Evolutionary conservation across 2,329 filamentous ascomycete genomes (phyloP).

Genomic region (Aspergillus sp.): DNA sequence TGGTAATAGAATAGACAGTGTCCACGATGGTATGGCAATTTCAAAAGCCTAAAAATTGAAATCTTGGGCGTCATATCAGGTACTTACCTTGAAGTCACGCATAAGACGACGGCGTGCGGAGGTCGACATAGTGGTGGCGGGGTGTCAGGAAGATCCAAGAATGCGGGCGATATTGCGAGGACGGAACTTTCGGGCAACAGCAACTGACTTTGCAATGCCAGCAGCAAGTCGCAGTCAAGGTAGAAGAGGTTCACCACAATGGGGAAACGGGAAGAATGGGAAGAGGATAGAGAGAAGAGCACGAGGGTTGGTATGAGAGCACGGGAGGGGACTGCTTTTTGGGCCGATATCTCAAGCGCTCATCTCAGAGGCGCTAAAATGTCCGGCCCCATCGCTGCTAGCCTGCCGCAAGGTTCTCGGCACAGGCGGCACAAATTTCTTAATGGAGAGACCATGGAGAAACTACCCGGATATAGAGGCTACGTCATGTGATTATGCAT

Average conservation of each 20-base stretch:
- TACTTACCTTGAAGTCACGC: constrained; percentile 94
- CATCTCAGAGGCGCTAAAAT: background rate
- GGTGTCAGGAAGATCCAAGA: constrained; percentile 22
- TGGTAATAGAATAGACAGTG: background rate
- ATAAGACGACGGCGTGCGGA: constrained; percentile 93
- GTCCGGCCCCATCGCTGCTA: background rate
- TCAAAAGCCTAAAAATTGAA: background rate
- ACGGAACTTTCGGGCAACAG: background rate
- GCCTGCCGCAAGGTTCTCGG: background rate
- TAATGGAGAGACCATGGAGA: constrained; percentile 1
- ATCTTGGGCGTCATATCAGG: background rate
- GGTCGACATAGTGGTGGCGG: constrained; percentile 71
- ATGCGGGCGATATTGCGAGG: constrained; percentile 9
- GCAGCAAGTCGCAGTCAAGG: background rate
- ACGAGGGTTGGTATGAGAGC: background rate
- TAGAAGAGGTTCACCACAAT: background rate
- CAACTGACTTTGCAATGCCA: background rate
- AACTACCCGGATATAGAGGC: background rate
- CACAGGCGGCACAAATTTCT: background rate
- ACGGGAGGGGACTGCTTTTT: constrained; percentile 7
- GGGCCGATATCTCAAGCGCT: constrained; percentile 10
- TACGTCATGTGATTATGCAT: background rate
- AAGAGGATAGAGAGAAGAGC: background rate
- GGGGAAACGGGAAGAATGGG: background rate
- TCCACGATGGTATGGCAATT: background rate